Evolutionary conservation across 2,329 filamentous ascomycete genomes (phyloP), one percentile per base, ranked within the genome.

Genomic region (Tolypocladium pustulatum): DNA sequence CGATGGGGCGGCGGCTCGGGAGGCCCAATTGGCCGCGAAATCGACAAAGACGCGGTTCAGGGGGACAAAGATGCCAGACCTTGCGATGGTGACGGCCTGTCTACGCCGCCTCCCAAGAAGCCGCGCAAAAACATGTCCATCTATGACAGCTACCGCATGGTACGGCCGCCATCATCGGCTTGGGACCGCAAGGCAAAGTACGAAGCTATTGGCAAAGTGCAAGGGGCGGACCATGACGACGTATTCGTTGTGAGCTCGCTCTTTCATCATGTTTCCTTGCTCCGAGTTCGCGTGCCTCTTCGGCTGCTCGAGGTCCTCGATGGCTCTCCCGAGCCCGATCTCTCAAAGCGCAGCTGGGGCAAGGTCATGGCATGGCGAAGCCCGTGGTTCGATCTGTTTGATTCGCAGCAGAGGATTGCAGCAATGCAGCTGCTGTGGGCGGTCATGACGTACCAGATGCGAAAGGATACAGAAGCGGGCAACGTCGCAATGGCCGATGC

Each of bases 1-100:
- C 79, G 84, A 58, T 87, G 84, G 84, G 84, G 84, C 56, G 84
- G 84, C 54, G 84, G 83, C 3, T 66, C 78, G 10, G 84, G 84
- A 37, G 84, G 84, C 0, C 81, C 83, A 3, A 86, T 87, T 61
- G 84, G 84, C 2, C 77, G 81, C 32, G 84, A 87, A 69, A 72
- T 82, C 37, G 81, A 84, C 52, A 74, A 74, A 49, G 76, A 80
- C 60, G 67, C 72, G 12, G 64, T 76, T 32, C 65, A 76, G 15
- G 77, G 76, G 25, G 79, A 81, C 61, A 80, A 78, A 66, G 77
- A 80, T 57, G 68, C 69, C 51, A 65, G 65, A 27, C 67, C 63
- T 2, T 61, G 63, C 41, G 66, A 70, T 20, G 61, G 63, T 7
- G 65, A 70, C 51, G 65, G 65, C 36, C 37, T 60, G 17, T 52